Conservation (phyloP, 2,329 filamentous ascomycete species). For the Leptographium lundbergii region DNA sequence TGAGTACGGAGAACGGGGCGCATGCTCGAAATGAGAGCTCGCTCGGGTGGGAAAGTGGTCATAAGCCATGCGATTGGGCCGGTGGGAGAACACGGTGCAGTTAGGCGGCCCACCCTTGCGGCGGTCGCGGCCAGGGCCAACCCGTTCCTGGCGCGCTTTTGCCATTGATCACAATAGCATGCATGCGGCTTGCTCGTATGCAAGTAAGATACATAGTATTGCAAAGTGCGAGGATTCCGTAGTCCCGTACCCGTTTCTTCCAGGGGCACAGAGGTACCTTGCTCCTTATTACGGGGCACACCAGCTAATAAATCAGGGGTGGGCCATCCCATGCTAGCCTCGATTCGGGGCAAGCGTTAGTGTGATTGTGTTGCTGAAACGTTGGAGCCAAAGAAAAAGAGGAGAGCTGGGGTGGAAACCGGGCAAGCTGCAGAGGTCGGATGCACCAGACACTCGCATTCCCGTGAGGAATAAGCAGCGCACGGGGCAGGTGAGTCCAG, state of each 20-base stretch:
- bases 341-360: conserved; percentile 2
- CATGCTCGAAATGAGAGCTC: background rate
- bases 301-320: conserved; percentile 8
- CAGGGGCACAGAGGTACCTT: too few species aligned
- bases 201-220: too few species aligned
- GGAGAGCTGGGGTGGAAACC: background rate
- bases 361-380: conserved; percentile 10
- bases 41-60: background rate
- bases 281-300: background rate
- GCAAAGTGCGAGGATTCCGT: too few species aligned
- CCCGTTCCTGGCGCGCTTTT: background rate
- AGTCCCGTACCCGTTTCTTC: too few species aligned
- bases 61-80: background rate
- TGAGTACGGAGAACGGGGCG: background rate
- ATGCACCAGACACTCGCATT: background rate
- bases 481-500: background rate
- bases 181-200: too few species aligned
- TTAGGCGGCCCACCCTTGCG: background rate
- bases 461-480: background rate
- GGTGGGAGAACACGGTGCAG: background rate
- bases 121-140: conserved; percentile 2
- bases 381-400: conserved; percentile 1
- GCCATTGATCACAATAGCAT: background rate
- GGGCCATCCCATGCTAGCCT: conserved; percentile 1
- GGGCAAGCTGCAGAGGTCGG: background rate